phyloP scores from a whole-genome alignment of 2,329 filamentous ascomycete species.

The Chaetoscypha palmicola region DNA sequence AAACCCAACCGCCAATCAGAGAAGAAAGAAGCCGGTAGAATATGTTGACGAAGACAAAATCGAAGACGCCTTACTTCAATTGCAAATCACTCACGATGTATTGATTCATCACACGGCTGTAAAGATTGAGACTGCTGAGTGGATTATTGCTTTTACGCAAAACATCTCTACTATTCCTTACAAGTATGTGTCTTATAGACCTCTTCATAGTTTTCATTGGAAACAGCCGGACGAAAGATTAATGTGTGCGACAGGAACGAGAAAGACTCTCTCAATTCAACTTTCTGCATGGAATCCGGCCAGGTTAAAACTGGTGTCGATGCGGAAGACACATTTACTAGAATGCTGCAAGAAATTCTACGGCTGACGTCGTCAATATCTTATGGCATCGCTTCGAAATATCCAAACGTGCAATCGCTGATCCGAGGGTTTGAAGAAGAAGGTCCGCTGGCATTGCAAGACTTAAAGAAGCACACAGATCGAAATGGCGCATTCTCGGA shows the following conservation, averaged over 20 bases:
- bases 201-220: too few species aligned
- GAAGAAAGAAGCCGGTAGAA: constrained; percentile 35
- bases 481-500: neutral
- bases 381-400: neutral
- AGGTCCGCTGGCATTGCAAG: neutral
- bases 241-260: too few species aligned
- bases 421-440: neutral
- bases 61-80: constrained; percentile 61
- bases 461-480: neutral
- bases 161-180: constrained; percentile 74
- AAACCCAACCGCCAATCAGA: constrained; percentile 14
- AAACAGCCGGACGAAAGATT: too few species aligned
- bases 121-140: constrained; percentile 59
- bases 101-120: constrained; percentile 63
- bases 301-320: constrained; percentile 67
- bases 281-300: constrained; percentile 73
- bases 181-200: constrained; percentile 38
- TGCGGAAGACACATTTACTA: constrained; percentile 58
- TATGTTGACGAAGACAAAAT: constrained; percentile 61
- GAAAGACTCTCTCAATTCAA: constrained; percentile 44
- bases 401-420: neutral
- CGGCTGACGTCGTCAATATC: constrained; percentile 39
- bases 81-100: constrained; percentile 61
- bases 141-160: constrained; percentile 68
- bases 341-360: constrained; percentile 69